Evolutionary conservation across 1,284 basidiomycete species (phyloP).

Genomic region (Ustilago sp.): DNA sequence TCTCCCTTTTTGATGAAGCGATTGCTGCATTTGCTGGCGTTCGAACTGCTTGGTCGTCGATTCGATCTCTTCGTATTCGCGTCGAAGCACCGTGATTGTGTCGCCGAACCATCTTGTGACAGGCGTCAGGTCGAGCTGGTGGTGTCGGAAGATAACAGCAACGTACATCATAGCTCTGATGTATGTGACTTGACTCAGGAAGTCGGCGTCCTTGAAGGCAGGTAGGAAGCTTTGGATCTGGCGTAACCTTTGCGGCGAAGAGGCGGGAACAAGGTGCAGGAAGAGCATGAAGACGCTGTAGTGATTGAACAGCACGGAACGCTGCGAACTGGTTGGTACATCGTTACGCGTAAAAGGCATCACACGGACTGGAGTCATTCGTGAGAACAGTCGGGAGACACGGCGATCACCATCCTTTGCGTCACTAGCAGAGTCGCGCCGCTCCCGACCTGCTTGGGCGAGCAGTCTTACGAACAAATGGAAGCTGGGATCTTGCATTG

Average conservation of each 20-base stretch:
- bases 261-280: conserved; percentile 78
- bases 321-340: conserved; percentile 74
- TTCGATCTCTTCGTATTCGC: conserved; percentile 73
- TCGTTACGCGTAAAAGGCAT: conserved; percentile 70
- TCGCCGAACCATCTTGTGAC: conserved; percentile 79
- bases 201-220: conserved; percentile 77
- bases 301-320: conserved; percentile 88
- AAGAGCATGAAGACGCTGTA: conserved; percentile 82
- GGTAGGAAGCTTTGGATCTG: conserved; percentile 78
- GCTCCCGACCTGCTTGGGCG: conserved; percentile 73
- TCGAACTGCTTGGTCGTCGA: conserved; percentile 35
- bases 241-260: conserved; percentile 74
- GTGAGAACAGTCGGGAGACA: conserved; percentile 80
- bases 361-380: conserved; percentile 80
- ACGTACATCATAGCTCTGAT: conserved; percentile 84
- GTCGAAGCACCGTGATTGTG: conserved; percentile 75
- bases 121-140: conserved; percentile 74
- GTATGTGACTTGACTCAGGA: conserved; percentile 78
- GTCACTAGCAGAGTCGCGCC: conserved; percentile 24
- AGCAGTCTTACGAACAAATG: conserved; percentile 84
- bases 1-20: conserved; percentile 11
- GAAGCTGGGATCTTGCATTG: conserved; percentile 77
- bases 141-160: conserved; percentile 77
- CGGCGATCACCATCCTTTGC: conserved; percentile 67
- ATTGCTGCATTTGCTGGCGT: conserved; percentile 32